Evolutionary conservation across 2,329 filamentous ascomycete species (phyloP), one percentile per base, ranked within the genome.

Genomic region (Zarea fungicola): DNA sequence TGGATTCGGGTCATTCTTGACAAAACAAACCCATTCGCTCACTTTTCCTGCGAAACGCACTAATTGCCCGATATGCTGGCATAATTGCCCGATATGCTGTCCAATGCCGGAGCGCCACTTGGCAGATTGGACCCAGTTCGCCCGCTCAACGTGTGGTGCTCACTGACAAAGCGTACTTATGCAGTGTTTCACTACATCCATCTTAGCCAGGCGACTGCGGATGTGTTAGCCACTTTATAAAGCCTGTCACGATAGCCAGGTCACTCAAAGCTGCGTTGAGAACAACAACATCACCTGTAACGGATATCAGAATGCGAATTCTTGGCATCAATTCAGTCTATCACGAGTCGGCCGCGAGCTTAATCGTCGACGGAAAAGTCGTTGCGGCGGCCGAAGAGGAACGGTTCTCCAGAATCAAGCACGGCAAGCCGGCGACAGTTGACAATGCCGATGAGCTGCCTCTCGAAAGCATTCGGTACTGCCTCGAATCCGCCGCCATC

Each of bases 381-480:
- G 22, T 36, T n/a, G 42, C 42, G 36, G 31, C 42, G 16, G 42
- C 22, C 31, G 42, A 45, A 32, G 42, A 36, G 22, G 42, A 45
- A 14, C 42, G 42, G 8, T 45, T 37, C 31, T 45, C 16, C 22
- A 26, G 42, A 28, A 3, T 29, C 32, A 45, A 45, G 32, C 42
- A 45, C 22, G 42, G n/a, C 32, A 45, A 45, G 22, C 31, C 42
- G 13, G 42, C 42, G 23, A 45, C 18, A 19, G 42, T 45, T 10
- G 42, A 36, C 11, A 45, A 45, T 28, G 42, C 42, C 7, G 32
- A 45, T 14, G 42, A 45, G 32, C 22, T 45, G 32, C 42, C 42
- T 14, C 42, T 45, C 14, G 31, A 45, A 11, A 45, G 42, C 11
- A 45, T 45, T 21, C 42, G 32, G 10, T 45, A 36, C 10, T 45